Conservation (phyloP, 345 rosid species). For the Murraya koenigii region DNA sequence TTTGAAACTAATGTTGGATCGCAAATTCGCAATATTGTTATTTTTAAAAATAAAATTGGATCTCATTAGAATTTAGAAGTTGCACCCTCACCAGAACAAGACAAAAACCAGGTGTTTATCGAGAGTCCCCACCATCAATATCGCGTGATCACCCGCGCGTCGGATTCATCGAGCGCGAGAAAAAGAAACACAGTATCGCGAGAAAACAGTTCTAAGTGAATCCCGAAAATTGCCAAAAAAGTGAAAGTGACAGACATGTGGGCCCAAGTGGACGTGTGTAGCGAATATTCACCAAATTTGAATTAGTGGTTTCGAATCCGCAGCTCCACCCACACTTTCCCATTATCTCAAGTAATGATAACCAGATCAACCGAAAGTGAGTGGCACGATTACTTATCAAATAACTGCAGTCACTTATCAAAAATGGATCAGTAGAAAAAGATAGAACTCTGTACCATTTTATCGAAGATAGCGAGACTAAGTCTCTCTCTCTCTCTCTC, state of each 20-base stretch:
- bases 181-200: constrained; percentile 5
- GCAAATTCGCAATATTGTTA: too few relatives aligned
- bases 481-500: constrained; percentile 30
- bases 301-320: constrained; percentile 71
- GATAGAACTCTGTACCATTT: constrained; percentile 52
- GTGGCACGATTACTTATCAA: fast-evolving
- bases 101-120: too few relatives aligned
- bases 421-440: constrained; percentile 43
- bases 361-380: fast-evolving
- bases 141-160: not conserved
- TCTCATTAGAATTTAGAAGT: too few relatives aligned
- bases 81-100: too few relatives aligned
- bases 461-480: constrained; percentile 90
- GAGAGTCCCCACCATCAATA: not conserved
- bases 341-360: constrained; percentile 31
- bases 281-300: constrained; percentile 68
- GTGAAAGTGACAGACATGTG: constrained; percentile 7
- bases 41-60: too few relatives aligned
- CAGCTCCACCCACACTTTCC: not conserved
- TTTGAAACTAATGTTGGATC: too few relatives aligned
- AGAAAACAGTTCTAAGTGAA: not conserved
- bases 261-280: constrained; percentile 63
- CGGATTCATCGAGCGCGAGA: not conserved
- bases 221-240: constrained; percentile 14
- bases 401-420: fast-evolving